Evolutionary conservation across 768 basidiomycete genomes (phyloP).

Genomic region (Rhodosporidiobolus odoratus): DNA sequence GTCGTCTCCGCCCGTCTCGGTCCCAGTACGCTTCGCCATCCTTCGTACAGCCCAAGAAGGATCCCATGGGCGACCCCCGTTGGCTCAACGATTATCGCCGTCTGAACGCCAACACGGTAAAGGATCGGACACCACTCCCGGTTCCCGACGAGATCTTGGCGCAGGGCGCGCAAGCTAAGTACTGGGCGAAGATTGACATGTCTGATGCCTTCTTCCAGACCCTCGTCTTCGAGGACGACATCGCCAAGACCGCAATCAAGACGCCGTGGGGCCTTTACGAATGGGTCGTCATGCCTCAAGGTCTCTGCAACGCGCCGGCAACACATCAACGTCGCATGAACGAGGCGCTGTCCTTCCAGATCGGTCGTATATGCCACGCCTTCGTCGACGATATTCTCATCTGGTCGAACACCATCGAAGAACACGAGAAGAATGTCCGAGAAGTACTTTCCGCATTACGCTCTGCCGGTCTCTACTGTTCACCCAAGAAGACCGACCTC

Average conservation of each 20-base stretch:
- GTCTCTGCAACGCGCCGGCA: slow-evolving; percentile 36
- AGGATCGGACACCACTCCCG: slow-evolving; percentile 19
- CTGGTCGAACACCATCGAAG: slow-evolving; percentile 46
- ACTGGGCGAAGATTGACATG: slow-evolving; percentile 32
- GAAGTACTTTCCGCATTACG: slow-evolving; percentile 46
- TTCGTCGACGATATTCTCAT: slow-evolving; percentile 51
- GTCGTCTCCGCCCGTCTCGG: slow-evolving; percentile 4
- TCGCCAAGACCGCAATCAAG: slow-evolving; percentile 35
- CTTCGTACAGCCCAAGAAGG: slow-evolving; percentile 21
- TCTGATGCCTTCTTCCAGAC: slow-evolving; percentile 30
- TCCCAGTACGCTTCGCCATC: slow-evolving; percentile 14
- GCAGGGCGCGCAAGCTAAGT: background rate
- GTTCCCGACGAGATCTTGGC: slow-evolving; percentile 16
- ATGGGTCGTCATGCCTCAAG: slow-evolving; percentile 28
- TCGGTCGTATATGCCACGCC: background rate
- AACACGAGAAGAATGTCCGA: slow-evolving; percentile 47
- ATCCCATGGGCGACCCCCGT: background rate
- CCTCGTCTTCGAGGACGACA: slow-evolving; percentile 23
- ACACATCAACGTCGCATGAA: slow-evolving; percentile 34
- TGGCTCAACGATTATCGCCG: slow-evolving; percentile 20
- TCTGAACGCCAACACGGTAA: slow-evolving; percentile 19
- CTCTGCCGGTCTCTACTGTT: slow-evolving; percentile 44
- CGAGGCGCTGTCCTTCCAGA: slow-evolving; percentile 16
- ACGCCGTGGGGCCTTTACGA: slow-evolving; percentile 32
- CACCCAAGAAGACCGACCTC: slow-evolving; percentile 12